Conservation (phyloP, 139 green algal species). For the Microglena sp. region DNA sequence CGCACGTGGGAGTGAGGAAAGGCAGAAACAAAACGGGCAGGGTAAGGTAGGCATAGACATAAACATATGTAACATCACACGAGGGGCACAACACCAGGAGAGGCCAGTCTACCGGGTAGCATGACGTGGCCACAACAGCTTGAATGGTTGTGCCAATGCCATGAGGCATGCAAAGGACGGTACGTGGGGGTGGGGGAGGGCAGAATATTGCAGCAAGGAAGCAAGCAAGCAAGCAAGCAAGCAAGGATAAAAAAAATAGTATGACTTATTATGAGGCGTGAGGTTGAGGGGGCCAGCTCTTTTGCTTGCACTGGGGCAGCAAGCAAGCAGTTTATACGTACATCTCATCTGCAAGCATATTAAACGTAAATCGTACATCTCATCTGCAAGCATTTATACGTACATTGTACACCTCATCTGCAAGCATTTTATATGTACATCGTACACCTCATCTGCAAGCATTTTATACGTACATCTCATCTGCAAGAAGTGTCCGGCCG, state of each 20-base stretch:
- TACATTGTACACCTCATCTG: neutral
- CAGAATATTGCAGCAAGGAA: too few species aligned
- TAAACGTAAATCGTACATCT: neutral
- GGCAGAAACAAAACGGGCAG: too few species aligned
- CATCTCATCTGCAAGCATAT: neutral
- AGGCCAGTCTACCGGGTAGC: neutral
- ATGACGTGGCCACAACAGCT: neutral
- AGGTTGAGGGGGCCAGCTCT: too few species aligned
- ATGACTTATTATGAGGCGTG: too few species aligned
- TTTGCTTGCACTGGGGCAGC: too few species aligned
- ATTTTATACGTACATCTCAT: neutral
- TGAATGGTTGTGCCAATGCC: too few species aligned
- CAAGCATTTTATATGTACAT: neutral
- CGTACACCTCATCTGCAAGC: neutral
- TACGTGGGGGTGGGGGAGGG: too few species aligned
- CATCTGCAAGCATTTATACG: neutral
- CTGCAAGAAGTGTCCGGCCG: neutral
- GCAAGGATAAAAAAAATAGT: too few species aligned
- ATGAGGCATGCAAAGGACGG: too few species aligned
- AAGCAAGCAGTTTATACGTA: neutral
- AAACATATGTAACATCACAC: neutral
- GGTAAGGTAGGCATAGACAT: too few species aligned
- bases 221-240: too few species aligned
- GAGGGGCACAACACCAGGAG: neutral
- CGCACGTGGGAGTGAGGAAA: too few species aligned